Percentiles rank a stretch among this genome's conserved stretches.
Evolutionary conservation across 345 rosid species (phyloP).

Genomic region (Eucalyptus regnans): DNA sequence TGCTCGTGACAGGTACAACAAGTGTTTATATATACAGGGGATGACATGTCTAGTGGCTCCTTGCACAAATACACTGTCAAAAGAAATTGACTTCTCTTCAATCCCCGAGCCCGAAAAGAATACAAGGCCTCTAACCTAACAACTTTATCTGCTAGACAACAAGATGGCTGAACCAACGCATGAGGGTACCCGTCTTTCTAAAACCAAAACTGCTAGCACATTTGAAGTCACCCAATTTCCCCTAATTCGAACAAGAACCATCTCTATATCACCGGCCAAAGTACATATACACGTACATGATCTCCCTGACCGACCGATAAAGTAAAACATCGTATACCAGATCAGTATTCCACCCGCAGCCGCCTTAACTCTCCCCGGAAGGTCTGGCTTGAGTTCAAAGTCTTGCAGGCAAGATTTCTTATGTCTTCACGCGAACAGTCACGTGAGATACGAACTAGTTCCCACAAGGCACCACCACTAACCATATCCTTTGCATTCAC

Average conservation of each 20-base stretch:
- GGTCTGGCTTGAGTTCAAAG: conserved; percentile 49
- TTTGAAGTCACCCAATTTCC: background rate
- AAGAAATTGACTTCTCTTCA: background rate
- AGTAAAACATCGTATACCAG: background rate
- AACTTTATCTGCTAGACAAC: background rate
- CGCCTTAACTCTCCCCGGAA: conserved; percentile 64
- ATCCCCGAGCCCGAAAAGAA: background rate
- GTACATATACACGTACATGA: background rate
- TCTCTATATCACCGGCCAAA: background rate
- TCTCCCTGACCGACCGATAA: background rate
- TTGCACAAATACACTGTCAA: background rate
- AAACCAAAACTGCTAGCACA: background rate
- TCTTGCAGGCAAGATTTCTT: conserved; percentile 73
- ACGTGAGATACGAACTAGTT: conserved; percentile 79
- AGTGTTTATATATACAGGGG: background rate
- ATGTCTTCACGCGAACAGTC: conserved; percentile 96
- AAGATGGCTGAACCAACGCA: background rate
- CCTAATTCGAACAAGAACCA: background rate
- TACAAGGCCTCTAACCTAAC: background rate
- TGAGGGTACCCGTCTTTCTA: background rate
- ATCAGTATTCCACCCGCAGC: conserved; percentile 52
- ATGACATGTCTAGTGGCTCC: background rate
- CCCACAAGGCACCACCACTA: conserved; percentile 92
- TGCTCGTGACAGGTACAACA: background rate
- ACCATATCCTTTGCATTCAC: conserved; percentile 91